A percentile compares a stretch with the other conserved stretches of the same genome.
phyloP scores from a whole-genome alignment of 73 alveolate genomes.

The Paramecium tetraurelia region DNA sequence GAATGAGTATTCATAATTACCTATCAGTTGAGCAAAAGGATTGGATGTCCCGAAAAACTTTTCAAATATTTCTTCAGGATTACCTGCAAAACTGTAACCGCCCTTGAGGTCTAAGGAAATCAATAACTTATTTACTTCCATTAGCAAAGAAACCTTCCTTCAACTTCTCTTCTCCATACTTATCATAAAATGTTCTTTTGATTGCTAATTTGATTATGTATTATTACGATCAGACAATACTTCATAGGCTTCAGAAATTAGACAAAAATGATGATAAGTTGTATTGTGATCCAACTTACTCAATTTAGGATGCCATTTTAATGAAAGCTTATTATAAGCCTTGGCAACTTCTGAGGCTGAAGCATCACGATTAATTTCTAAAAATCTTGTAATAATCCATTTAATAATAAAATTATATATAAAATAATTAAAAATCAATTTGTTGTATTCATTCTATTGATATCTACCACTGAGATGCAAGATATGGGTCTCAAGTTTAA shows the following conservation, averaged over 20 bases:
- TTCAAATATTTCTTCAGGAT: constrained; percentile 94
- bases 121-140: constrained; percentile 17
- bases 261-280: constrained; percentile 77
- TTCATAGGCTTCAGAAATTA: constrained; percentile 95
- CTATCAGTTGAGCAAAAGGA: constrained; percentile 82
- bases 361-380: constrained; percentile 80
- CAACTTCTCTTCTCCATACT: constrained; percentile 87
- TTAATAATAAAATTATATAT: neutral
- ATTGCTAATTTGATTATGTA: constrained; percentile 13
- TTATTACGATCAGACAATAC: constrained; percentile 79
- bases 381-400: constrained; percentile 86
- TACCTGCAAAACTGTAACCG: constrained; percentile 90
- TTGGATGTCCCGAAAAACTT: constrained; percentile 92
- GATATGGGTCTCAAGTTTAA: too few species aligned
- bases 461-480: neutral
- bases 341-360: constrained; percentile 84
- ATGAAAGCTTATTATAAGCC: constrained; percentile 84
- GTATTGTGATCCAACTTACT: constrained; percentile 77
- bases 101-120: constrained; percentile 67
- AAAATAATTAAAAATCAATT: neutral
- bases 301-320: constrained; percentile 89
- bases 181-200: constrained; percentile 81
- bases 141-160: constrained; percentile 88
- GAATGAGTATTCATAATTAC: neutral
- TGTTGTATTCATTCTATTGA: neutral